A percentile compares a stretch with the other conserved stretches of the same genome.
These are phyloP conservation scores for Plasmopara halstedii DNA, from an alignment of 352 stramenopile species.

Conservation along the genomic window DNA sequence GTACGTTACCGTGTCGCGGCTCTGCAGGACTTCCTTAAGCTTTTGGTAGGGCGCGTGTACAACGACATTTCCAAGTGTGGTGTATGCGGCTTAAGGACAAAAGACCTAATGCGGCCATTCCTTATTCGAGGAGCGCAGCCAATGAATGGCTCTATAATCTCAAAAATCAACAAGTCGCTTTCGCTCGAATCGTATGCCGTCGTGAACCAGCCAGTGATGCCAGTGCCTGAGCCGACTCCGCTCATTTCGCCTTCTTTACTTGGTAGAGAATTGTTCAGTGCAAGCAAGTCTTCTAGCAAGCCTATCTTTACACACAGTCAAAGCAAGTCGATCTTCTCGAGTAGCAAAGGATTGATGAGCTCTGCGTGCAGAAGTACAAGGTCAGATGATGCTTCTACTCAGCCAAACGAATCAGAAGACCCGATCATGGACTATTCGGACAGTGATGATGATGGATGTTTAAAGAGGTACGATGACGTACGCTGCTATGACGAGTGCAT, in stretches of 20 bases:
- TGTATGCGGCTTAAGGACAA: constrained; percentile 55
- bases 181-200: constrained; percentile 58
- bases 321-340: constrained; percentile 25
- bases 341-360: constrained; percentile 25
- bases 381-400: constrained; percentile 31
- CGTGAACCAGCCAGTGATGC: constrained; percentile 30
- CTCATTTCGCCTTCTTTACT: constrained; percentile 24
- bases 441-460: constrained; percentile 35
- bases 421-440: constrained; percentile 31
- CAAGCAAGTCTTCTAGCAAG: constrained; percentile 29
- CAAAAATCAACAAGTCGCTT: constrained; percentile 69
- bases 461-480: constrained; percentile 47
- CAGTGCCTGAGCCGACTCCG: constrained; percentile 19
- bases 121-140: constrained; percentile 70
- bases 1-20: constrained; percentile 57
- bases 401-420: constrained; percentile 52
- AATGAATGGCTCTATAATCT: constrained; percentile 55
- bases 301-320: constrained; percentile 34
- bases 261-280: constrained; percentile 25
- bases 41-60: constrained; percentile 59
- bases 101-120: constrained; percentile 71
- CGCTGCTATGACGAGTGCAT: constrained; percentile 60
- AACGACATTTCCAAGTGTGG: constrained; percentile 69
- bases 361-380: constrained; percentile 9
- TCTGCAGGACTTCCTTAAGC: constrained; percentile 69